Conservation (phyloP, 768 basidiomycete genomes). For the Asterophora lycoperdoides region DNA sequence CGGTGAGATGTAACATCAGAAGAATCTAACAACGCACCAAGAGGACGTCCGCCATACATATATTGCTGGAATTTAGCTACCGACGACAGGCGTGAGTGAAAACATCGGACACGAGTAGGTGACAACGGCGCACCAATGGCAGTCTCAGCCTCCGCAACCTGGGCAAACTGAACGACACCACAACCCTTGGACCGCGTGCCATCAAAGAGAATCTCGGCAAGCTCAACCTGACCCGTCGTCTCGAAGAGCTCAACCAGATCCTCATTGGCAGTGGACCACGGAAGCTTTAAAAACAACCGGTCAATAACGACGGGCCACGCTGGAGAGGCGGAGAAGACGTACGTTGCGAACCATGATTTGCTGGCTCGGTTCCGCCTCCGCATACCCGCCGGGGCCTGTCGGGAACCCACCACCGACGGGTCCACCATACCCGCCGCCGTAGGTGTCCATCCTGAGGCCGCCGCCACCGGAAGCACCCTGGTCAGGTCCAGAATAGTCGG, state of each 20-base stretch:
- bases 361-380: constrained; percentile 81
- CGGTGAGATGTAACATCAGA: no score
- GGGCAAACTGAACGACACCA: constrained; percentile 93
- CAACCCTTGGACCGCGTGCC: constrained; percentile 90
- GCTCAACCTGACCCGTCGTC: constrained; percentile 92
- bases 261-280: constrained; percentile 99
- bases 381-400: constrained; percentile 33
- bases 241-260: constrained; percentile 97
- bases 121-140: constrained; percentile 71
- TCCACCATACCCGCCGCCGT: constrained; percentile 28
- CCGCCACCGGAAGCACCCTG: constrained; percentile 44
- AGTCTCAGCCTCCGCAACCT: constrained; percentile 85
- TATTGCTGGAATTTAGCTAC: constrained; percentile 92
- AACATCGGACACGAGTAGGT: not conserved
- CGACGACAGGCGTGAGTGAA: constrained; percentile 1
- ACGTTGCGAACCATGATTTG: constrained; percentile 99
- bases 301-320: not conserved
- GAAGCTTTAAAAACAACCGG: constrained; percentile 51
- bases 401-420: constrained; percentile 27
- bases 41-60: constrained; percentile 88
- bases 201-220: constrained; percentile 93
- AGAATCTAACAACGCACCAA: constrained; percentile 46
- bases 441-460: constrained; percentile 35
- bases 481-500: constrained; percentile 89
- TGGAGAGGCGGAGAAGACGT: constrained; percentile 34